phyloP scores from a whole-genome alignment of 768 basidiomycete species.

The Tricholoma flavovirens region DNA sequence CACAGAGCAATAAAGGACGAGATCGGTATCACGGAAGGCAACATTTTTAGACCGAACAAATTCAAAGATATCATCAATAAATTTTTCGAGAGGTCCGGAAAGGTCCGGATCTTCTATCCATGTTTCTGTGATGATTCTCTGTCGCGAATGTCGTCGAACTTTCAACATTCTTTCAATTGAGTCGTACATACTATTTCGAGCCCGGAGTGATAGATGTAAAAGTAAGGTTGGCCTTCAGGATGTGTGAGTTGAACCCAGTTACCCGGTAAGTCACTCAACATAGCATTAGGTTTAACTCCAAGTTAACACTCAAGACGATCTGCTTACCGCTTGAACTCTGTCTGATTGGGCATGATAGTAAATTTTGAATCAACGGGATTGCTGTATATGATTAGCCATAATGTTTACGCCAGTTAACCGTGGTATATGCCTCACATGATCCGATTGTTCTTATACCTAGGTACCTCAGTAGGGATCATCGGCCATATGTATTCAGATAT shows the following conservation, averaged over 20 bases:
- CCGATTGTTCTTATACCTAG: not conserved
- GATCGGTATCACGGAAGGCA: constrained; percentile 24
- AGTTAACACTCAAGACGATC: not conserved
- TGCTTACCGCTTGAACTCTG: not conserved
- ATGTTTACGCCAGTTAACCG: not conserved
- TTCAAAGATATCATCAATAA: constrained; percentile 3
- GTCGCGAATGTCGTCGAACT: not conserved
- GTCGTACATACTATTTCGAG: constrained; percentile 20
- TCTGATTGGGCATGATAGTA: not conserved
- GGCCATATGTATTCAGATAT: not conserved
- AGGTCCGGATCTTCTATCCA: constrained; percentile 26
- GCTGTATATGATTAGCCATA: not conserved
- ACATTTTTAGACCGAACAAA: constrained; percentile 13
- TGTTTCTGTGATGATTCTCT: constrained; percentile 39
- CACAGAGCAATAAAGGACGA: constrained; percentile 33
- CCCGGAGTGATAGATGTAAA: constrained; percentile 22
- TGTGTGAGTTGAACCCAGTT: constrained; percentile 26
- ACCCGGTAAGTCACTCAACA: constrained; percentile 5
- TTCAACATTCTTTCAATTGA: too few species aligned
- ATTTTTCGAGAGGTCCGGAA: constrained; percentile 16
- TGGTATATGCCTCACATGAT: not conserved
- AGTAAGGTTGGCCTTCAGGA: constrained; percentile 28
- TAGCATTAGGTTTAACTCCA: not conserved
- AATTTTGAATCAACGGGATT: not conserved
- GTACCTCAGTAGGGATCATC: not conserved